Percentiles rank a stretch among this genome's conserved stretches.
Conservation (phyloP, 371 early-diverging fungal species). For the Lichtheimia ornata region DNA sequence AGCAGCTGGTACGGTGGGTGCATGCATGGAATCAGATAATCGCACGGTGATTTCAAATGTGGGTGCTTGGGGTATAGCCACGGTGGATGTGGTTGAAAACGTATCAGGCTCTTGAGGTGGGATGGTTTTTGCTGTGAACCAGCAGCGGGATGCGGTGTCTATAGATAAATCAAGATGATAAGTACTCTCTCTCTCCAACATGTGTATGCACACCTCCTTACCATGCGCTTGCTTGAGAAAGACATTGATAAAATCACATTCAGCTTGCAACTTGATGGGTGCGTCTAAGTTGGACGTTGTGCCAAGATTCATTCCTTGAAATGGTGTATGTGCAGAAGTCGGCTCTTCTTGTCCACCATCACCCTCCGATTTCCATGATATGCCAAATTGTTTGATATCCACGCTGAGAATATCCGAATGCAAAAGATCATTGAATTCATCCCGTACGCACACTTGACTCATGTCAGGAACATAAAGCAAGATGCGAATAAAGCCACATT, state of each 20-base stretch:
- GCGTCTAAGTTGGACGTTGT: conserved; percentile 4
- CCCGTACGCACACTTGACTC: conserved; percentile 34
- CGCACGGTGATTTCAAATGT: conserved; percentile 51
- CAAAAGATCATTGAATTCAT: conserved; percentile 34
- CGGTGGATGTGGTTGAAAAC: background rate
- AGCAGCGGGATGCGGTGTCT: conserved; percentile 35
- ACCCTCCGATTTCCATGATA: conserved; percentile 19
- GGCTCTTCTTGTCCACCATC: background rate
- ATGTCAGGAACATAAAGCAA: conserved; percentile 50
- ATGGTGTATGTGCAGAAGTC: conserved; percentile 5
- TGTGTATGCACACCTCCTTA: background rate
- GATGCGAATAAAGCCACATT: conserved; percentile 42
- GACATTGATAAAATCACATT: conserved; percentile 40
- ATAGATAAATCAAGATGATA: background rate
- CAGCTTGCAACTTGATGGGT: conserved; percentile 35
- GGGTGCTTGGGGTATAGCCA: conserved; percentile 24
- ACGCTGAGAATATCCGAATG: conserved; percentile 39
- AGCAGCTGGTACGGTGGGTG: conserved; percentile 13
- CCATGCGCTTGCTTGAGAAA: conserved; percentile 40
- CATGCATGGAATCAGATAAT: conserved; percentile 21
- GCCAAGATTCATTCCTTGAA: background rate
- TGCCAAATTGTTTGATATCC: conserved; percentile 31
- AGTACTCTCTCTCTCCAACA: background rate
- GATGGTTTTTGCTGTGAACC: conserved; percentile 45
- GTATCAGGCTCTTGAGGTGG: background rate